Evolutionary conservation across 2,329 filamentous ascomycete species (phyloP), one percentile per base, ranked within the genome.

Genomic region (Diaporthe sp.): DNA sequence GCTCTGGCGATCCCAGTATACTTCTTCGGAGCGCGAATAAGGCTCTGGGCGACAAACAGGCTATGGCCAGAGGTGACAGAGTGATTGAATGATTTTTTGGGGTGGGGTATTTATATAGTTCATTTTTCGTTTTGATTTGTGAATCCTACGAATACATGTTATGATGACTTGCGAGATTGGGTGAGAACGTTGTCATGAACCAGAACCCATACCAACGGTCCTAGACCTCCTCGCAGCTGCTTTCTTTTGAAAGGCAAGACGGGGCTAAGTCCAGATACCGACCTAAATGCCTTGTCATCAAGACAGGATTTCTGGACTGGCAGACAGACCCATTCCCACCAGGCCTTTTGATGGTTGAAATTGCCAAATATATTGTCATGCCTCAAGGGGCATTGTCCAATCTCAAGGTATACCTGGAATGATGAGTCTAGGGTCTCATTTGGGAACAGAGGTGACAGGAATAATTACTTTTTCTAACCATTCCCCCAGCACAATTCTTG

Each of bases 401-500:
- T 12, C 0, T 39, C 10, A 12, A 0, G 12, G 37, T 39, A 4
- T 4, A 39, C 2, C 37, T 46, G 6, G 44, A 22, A 9, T 22
- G 1, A 46, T 46, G 19, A 22, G 0, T 6, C 4, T 4, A 46
- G 17, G 17, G 2, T 19, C 44, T 2, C 19, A 46, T 6, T 46
- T 8, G 6, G 19, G 44, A 46, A 46, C 44, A 46, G 44, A 46
- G 17, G 12, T 0, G 5, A 39, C 37, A 39, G 3, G 1, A 25
- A 1, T 9, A 51, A 12, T 9, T 15, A 28, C 17, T 22, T 57
- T 22, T 0, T 1, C 17, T 13, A 34, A 22, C 1, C 10, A 0
- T 9, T 0, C 8, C 3, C n/a, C 15, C 9, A 7, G 2, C 2
- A 25, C 0, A 5, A 57, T 57, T n/a, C 22, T 5, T 8, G 12